These are phyloP conservation scores for Hapsidospora chrysogenum DNA, from an alignment of 495 filamentous ascomycete genomes.

Conservation along the genomic window DNA sequence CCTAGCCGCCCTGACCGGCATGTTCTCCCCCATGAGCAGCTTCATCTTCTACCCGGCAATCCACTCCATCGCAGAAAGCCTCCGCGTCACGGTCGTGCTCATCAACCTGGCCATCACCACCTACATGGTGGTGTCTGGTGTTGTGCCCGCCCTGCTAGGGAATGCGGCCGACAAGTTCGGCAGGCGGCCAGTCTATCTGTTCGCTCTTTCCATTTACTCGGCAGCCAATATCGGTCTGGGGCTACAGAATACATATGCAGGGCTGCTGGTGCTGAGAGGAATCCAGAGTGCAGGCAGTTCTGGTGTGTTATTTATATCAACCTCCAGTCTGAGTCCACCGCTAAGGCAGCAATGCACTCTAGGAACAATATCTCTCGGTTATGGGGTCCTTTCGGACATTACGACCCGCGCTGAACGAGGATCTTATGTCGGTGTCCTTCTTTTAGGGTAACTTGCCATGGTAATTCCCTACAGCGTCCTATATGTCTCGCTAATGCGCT, in stretches of 20 bases:
- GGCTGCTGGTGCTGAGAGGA: too few species aligned
- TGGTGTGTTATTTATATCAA: too few species aligned
- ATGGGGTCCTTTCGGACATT: background rate
- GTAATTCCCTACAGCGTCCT: too few species aligned
- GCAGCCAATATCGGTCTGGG: conserved; percentile 3
- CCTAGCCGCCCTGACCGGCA: conserved; percentile 11
- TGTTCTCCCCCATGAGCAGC: conserved; percentile 21
- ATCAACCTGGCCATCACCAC: conserved; percentile 24
- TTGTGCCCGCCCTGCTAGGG: conserved; percentile 22
- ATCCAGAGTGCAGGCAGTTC: too few species aligned
- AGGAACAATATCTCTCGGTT: background rate
- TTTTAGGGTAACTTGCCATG: too few species aligned
- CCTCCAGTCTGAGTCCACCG: too few species aligned
- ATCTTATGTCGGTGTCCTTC: too few species aligned
- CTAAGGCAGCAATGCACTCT: too few species aligned
- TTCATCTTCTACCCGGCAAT: conserved; percentile 27
- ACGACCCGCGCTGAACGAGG: too few species aligned
- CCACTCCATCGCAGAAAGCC: conserved; percentile 11
- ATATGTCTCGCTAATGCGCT: too few species aligned
- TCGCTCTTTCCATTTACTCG: conserved; percentile 2
- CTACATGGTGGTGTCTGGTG: conserved; percentile 10
- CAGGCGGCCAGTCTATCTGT: conserved; percentile 20
- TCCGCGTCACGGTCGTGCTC: conserved; percentile 11
- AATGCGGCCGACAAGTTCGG: conserved; percentile 26
- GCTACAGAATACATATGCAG: too few species aligned